A percentile compares a stretch with the other conserved stretches of the same genome.
phyloP scores from a whole-genome alignment of 2,329 filamentous ascomycete genomes.

The Penicillium sclerotiorum region DNA sequence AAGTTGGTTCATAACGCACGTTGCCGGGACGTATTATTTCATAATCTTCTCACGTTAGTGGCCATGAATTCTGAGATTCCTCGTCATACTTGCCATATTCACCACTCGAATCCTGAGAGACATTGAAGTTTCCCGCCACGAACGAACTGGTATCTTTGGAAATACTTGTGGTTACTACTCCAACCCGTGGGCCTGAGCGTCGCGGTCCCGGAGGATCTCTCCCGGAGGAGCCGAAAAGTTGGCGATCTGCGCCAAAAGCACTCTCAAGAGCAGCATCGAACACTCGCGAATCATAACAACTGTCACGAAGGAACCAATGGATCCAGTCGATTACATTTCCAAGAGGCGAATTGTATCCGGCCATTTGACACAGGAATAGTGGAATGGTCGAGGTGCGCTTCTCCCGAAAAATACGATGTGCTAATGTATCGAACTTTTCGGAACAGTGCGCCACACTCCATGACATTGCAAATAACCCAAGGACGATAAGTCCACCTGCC shows the following conservation, averaged over 20 bases:
- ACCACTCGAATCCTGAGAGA: no score
- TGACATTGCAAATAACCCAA: conserved; percentile 17
- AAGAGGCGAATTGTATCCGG: conserved; percentile 10
- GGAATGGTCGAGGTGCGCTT: conserved; percentile 11
- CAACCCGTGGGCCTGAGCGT: conserved; percentile 15
- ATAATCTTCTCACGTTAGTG: no score
- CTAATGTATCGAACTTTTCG: conserved; percentile 11
- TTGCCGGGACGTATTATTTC: conserved; percentile 14
- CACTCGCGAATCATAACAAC: conserved; percentile 22
- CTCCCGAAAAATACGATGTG: conserved; percentile 16
- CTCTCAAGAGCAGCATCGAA: conserved; percentile 22
- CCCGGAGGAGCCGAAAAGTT: conserved; percentile 16
- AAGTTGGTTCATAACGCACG: conserved; percentile 10
- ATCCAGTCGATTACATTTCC: conserved; percentile 14
- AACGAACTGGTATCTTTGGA: conserved; percentile 21
- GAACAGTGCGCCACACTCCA: conserved; percentile 19
- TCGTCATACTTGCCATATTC: no score
- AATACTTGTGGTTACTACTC: conserved; percentile 22
- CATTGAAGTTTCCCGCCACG: conserved; percentile 27
- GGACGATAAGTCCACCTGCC: conserved; percentile 20
- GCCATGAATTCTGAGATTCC: no score
- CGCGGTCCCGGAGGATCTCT: neutral
- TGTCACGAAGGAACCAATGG: conserved; percentile 21
- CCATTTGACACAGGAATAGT: conserved; percentile 4
- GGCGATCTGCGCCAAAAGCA: conserved; percentile 16